Evolutionary conservation across 352 stramenopile genomes (phyloP).

Genomic region (Phytophthora chlamydospora): DNA sequence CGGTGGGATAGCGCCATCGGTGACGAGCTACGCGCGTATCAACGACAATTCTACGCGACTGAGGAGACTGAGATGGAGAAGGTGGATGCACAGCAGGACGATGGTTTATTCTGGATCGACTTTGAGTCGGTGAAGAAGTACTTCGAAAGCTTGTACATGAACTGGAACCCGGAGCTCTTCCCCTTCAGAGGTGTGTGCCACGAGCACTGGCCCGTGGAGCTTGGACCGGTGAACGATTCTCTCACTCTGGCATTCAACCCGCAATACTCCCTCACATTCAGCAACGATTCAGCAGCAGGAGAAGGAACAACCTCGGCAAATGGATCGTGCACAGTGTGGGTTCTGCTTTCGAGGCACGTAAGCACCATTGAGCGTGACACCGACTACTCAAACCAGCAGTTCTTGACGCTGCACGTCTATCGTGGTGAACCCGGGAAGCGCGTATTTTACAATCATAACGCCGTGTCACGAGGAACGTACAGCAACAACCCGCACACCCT

Average conservation of each 20-base stretch:
- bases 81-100: constrained; percentile 58
- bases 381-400: constrained; percentile 67
- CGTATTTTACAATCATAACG: constrained; percentile 86
- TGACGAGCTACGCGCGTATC: constrained; percentile 62
- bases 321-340: constrained; percentile 80
- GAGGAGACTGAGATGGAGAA: constrained; percentile 20
- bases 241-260: constrained; percentile 94
- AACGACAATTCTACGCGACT: constrained; percentile 54
- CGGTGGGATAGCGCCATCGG: constrained; percentile 64
- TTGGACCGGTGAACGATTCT: constrained; percentile 89
- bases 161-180: constrained; percentile 96
- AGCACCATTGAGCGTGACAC: constrained; percentile 74
- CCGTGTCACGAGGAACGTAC: constrained; percentile 87
- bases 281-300: constrained; percentile 12
- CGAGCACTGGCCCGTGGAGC: constrained; percentile 82
- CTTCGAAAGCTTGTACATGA: constrained; percentile 95
- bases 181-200: constrained; percentile 79
- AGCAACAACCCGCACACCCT: constrained; percentile 94
- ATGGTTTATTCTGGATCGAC: constrained; percentile 97
- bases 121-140: constrained; percentile 93
- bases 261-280: constrained; percentile 91
- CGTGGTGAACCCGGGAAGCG: constrained; percentile 58
- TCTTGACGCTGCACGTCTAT: constrained; percentile 93
- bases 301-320: constrained; percentile 18
- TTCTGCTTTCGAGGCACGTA: constrained; percentile 94